These are phyloP conservation scores for Zygnema circumcarinatum DNA, from an alignment of 139 green algal genomes.

Conservation along the genomic window DNA sequence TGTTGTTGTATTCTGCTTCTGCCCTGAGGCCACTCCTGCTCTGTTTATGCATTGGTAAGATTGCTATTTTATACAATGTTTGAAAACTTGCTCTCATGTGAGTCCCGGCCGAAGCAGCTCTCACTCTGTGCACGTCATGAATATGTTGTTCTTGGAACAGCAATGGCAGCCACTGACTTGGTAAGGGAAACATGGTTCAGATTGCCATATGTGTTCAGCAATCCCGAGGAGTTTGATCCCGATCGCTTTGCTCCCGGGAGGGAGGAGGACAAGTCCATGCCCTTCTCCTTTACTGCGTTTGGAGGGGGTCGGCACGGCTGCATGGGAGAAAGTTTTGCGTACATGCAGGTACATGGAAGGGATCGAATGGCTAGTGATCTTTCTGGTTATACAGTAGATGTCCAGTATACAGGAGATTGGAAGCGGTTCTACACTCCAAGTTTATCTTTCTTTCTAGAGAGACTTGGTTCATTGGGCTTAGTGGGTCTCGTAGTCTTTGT, in stretches of 20 bases:
- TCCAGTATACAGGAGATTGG: neutral
- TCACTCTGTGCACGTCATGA: no score
- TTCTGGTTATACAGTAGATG: neutral
- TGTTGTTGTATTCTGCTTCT: no score
- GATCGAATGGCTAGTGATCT: neutral
- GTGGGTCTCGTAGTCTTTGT: no score
- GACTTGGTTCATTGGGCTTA: no score
- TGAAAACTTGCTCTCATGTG: no score
- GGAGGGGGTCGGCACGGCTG: constrained; percentile 93
- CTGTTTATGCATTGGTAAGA: no score
- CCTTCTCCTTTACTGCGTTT: constrained; percentile 93
- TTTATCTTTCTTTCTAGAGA: neutral
- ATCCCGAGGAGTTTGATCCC: constrained; percentile 83
- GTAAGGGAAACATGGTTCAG: no score
- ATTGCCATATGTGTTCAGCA: constrained; percentile 77
- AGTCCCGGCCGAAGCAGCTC: no score
- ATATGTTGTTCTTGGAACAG: no score
- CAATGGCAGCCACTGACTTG: no score
- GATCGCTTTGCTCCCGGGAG: constrained; percentile 78
- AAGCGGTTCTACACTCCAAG: neutral
- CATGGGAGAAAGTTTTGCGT: constrained; percentile 97
- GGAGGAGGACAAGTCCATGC: constrained; percentile 67
- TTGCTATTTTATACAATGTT: no score
- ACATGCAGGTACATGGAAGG: constrained; percentile 68
- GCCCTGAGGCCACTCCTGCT: no score